A percentile compares a stretch with the other conserved stretches of the same genome.
Conservation (phyloP, 2,329 filamentous ascomycete species). For the Thermothelomyces thermophilus region DNA sequence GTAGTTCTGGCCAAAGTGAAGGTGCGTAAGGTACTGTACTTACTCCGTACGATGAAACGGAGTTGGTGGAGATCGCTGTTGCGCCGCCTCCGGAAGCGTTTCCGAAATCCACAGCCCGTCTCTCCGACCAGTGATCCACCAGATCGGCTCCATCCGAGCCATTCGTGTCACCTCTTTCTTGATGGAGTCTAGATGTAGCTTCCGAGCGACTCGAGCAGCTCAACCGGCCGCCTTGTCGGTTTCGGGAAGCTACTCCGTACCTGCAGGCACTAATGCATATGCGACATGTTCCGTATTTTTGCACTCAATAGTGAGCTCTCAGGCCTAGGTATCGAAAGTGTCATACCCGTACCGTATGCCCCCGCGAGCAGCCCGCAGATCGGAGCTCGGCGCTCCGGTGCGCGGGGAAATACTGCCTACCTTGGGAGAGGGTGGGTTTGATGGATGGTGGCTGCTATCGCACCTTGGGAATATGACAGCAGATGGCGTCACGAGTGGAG, state of each 20-base stretch:
- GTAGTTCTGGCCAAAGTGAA: too few relatives aligned
- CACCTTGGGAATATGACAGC: background rate
- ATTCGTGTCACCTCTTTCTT: too few relatives aligned
- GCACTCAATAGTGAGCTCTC: too few relatives aligned
- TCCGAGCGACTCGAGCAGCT: background rate
- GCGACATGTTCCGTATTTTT: too few relatives aligned
- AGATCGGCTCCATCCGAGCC: too few relatives aligned
- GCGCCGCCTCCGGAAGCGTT: background rate
- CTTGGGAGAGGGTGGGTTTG: background rate
- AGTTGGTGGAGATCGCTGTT: too few relatives aligned
- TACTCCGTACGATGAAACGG: background rate
- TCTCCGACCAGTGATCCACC: too few relatives aligned
- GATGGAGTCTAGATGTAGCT: background rate
- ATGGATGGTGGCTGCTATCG: background rate
- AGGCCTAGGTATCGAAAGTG: background rate
- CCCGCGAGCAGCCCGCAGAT: background rate
- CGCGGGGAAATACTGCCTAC: background rate
- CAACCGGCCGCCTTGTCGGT: background rate
- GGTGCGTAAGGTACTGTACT: too few relatives aligned
- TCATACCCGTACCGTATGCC: too few relatives aligned
- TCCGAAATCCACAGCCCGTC: background rate
- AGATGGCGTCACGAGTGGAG: constrained; percentile 4
- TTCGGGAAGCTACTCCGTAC: background rate
- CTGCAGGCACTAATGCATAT: background rate
- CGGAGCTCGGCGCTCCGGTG: background rate